Base-by-base conservation (phyloP, 495 filamentous ascomycete species). In the Lophium mytilinum region DNA sequence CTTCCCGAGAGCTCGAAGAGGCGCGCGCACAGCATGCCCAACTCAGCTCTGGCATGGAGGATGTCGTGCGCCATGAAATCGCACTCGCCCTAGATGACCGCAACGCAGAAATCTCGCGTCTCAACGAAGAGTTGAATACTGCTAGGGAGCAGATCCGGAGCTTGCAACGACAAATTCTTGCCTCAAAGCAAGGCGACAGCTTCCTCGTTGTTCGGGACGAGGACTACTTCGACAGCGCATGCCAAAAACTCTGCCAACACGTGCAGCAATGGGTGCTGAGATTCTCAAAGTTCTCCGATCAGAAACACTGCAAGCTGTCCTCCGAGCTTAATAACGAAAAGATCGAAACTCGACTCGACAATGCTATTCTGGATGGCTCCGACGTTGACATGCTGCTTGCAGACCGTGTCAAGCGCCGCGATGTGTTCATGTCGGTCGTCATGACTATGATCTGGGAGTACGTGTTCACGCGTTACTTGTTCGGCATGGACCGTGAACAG, bases 401-500 rank as follows among this genome's bases (percentile, higher is more conserved):
- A 58, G 94, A 97, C 66, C 86, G 94, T 42, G 85, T 93, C 51
- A 81, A 81, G 56, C 83, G 93, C 50, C 83, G 90, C 37, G 89
- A 96, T 72, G 86, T 96, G 36, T 94, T 97, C 74, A 95, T 96
- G 87, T 90, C 88, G 21, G 87, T 97, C 62, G 85, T 90, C 60
- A 97, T 96, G 90, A 90, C 84, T 43, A 95, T 98, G 88, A 82
- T 97, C 37, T 96, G 90, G 89, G 92, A 97, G 68, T 95, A 88
- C 66, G 84, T 98, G 67, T 98, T 98, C 71, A 95, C 90, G 10
- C 85, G 94, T 54, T 98, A 97, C 67, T 82, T 98, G 37, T 97
- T 98, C 66, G 93, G 94, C 59, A 93, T 97, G 89, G 92, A 96
- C 72, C 81, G 90, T 50, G 93, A 96, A 67, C 91, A 98, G 67